Conservation (phyloP, 2,329 filamentous ascomycete species). For the Ceratocystis huliohia region DNA sequence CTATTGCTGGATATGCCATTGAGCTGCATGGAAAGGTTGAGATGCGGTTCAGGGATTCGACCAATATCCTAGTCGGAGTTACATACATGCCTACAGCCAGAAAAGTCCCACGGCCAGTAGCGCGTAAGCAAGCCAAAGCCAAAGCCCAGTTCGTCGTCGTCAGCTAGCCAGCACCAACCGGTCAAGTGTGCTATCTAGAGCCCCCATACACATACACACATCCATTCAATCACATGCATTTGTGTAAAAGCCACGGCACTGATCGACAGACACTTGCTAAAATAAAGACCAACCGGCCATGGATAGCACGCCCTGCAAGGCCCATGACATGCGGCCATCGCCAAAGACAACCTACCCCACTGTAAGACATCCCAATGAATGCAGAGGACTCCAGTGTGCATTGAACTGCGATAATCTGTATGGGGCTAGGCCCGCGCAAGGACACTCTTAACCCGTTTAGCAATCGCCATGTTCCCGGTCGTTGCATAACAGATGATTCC, state of each 20-base stretch:
- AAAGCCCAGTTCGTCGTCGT: neutral
- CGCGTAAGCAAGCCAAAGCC: neutral
- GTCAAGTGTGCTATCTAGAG: neutral
- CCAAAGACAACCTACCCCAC: neutral
- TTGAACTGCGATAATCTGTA: neutral
- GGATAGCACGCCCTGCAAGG: neutral
- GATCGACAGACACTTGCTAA: neutral
- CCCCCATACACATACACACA: neutral
- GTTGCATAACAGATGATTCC: neutral
- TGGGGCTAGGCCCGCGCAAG: neutral
- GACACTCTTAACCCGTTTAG: neutral
- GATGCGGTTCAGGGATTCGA: neutral
- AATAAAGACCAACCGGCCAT: neutral
- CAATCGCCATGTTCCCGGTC: neutral
- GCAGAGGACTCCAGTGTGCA: neutral
- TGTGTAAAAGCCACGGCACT: neutral
- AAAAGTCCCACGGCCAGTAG: neutral
- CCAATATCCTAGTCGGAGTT: neutral
- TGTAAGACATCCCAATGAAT: neutral
- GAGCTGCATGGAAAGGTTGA: neutral
- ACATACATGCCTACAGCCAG: neutral
- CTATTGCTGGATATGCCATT: neutral
- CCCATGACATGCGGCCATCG: neutral
- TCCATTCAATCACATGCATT: neutral
- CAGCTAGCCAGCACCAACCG: no score